Conservation (phyloP, 2,329 filamentous ascomycete genomes). For the Drechslera avenae region DNA sequence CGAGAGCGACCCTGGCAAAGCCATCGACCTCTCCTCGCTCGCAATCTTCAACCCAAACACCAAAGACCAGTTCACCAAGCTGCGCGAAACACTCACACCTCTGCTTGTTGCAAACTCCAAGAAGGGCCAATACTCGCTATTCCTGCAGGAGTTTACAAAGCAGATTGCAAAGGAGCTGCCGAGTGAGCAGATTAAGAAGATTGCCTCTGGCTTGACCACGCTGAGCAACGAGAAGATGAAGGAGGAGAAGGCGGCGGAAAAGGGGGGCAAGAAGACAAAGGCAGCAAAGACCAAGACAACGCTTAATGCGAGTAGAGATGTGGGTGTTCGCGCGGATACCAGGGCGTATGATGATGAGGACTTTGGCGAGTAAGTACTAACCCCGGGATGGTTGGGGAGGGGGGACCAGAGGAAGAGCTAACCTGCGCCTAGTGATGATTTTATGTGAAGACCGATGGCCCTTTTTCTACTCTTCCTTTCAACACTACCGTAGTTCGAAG, state of each 20-base stretch:
- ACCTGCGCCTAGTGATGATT: constrained; percentile 42
- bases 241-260: constrained; percentile 93
- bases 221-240: constrained; percentile 98
- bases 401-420: constrained; percentile 15
- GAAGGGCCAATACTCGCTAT: constrained; percentile 88
- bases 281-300: constrained; percentile 93
- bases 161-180: constrained; percentile 84
- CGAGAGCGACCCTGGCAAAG: constrained; percentile 72
- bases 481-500: not conserved
- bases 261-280: constrained; percentile 96
- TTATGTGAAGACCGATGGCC: constrained; percentile 43
- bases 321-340: constrained; percentile 67
- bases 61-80: constrained; percentile 81
- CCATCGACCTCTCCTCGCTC: constrained; percentile 79
- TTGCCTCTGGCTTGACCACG: constrained; percentile 83
- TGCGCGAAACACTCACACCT: constrained; percentile 79
- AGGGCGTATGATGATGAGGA: constrained; percentile 80
- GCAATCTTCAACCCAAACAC: constrained; percentile 87
- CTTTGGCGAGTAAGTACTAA: constrained; percentile 80
- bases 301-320: constrained; percentile 69
- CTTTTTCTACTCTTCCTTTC: not conserved
- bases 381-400: not conserved
- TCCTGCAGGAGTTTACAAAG: constrained; percentile 90
- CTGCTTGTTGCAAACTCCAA: constrained; percentile 75
- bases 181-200: constrained; percentile 96